Conservation (phyloP, 208 protist species). For the Trypanosoma lewisi region DNA sequence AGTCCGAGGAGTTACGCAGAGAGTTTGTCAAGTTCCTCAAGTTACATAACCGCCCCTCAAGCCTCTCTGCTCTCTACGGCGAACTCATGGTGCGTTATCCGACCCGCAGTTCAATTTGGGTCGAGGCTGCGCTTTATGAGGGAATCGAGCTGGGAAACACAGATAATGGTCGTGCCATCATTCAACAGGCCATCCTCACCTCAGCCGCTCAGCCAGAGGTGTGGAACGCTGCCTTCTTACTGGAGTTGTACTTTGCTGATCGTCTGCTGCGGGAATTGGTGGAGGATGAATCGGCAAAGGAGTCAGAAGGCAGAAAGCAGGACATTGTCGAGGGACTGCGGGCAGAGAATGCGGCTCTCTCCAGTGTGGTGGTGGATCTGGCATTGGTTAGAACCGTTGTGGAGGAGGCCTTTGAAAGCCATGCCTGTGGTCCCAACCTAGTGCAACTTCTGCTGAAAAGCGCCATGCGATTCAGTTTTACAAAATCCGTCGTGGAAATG, state of each 20-base stretch:
- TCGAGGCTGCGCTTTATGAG: constrained; percentile 78
- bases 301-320: constrained; percentile 8
- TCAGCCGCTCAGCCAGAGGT: constrained; percentile 48
- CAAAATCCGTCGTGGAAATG: constrained; percentile 34
- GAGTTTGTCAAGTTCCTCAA: constrained; percentile 72
- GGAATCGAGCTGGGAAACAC: constrained; percentile 52
- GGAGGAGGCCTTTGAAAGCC: constrained; percentile 61
- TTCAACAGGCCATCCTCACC: constrained; percentile 77
- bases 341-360: constrained; percentile 60
- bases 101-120: constrained; percentile 64
- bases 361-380: constrained; percentile 61
- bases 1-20: constrained; percentile 51
- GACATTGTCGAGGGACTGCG: constrained; percentile 40
- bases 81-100: constrained; percentile 71
- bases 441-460: constrained; percentile 41
- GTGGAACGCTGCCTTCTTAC: constrained; percentile 63
- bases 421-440: constrained; percentile 45
- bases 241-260: constrained; percentile 73
- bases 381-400: constrained; percentile 64
- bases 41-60: constrained; percentile 46
- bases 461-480: constrained; percentile 45
- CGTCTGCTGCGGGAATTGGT: constrained; percentile 51
- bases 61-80: constrained; percentile 72
- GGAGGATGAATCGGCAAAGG: constrained; percentile 23
- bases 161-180: constrained; percentile 70